These are phyloP conservation scores for Cryphonectria nitschkei DNA, from an alignment of 2,329 filamentous ascomycete genomes.

Conservation along the genomic window DNA sequence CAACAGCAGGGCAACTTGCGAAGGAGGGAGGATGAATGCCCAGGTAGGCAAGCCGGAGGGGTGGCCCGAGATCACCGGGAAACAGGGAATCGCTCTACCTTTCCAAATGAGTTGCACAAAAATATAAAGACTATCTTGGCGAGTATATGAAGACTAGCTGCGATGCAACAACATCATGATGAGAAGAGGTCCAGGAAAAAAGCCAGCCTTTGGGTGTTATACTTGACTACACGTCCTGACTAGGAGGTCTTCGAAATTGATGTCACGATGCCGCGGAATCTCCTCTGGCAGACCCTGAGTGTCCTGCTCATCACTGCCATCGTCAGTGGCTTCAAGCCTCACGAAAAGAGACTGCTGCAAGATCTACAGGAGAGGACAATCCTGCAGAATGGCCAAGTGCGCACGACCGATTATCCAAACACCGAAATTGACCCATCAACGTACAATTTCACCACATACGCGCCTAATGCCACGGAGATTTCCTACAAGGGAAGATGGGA, in stretches of 20 bases:
- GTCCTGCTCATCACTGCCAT: conserved; percentile 16
- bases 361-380: conserved; percentile 36
- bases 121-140: not conserved
- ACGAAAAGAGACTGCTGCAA: conserved; percentile 14
- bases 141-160: not conserved
- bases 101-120: not conserved
- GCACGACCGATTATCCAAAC: conserved; percentile 45
- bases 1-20: not conserved
- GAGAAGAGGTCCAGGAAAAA: not conserved
- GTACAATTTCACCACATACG: conserved; percentile 49
- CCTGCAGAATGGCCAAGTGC: conserved; percentile 47
- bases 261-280: conserved; percentile 12
- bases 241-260: not conserved
- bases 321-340: conserved; percentile 5
- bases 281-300: conserved; percentile 4
- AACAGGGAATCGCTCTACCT: not conserved
- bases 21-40: not conserved
- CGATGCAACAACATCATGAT: not conserved
- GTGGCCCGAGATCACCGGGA: not conserved
- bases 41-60: not conserved
- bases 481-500: conserved; percentile 68
- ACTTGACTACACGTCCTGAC: not conserved
- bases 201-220: not conserved
- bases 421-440: conserved; percentile 42
- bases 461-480: conserved; percentile 55